phyloP scores from a whole-genome alignment of 2,329 filamentous ascomycete genomes.

The Aspergillus luchuensis region DNA sequence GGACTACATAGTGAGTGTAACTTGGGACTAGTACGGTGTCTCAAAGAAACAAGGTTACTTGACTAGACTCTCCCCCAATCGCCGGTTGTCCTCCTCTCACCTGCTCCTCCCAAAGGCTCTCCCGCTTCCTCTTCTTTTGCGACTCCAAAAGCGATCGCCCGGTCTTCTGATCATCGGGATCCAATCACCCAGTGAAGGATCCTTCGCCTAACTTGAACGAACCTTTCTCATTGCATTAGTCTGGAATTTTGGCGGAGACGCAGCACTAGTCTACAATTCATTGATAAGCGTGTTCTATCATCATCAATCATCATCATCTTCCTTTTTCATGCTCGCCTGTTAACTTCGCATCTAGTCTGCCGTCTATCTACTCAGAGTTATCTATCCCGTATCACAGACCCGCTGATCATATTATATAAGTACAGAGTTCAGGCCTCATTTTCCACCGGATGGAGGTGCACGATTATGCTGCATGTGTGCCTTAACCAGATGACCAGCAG shows the following conservation, averaged over 20 bases:
- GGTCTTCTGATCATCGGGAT: neutral
- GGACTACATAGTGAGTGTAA: no score
- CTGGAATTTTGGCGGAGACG: neutral
- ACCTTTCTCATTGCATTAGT: neutral
- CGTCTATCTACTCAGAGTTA: neutral
- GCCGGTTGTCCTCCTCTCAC: neutral
- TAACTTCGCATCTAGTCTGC: neutral
- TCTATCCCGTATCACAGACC: constrained; percentile 11
- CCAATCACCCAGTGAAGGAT: neutral
- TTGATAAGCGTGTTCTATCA: neutral
- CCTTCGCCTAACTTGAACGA: neutral
- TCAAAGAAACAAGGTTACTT: no score
- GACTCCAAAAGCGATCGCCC: neutral
- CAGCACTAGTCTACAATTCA: neutral
- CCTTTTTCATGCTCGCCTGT: neutral
- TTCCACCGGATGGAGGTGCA: neutral
- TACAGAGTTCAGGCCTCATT: neutral
- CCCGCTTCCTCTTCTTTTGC: neutral
- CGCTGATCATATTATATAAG: neutral
- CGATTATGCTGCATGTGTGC: constrained; percentile 98
- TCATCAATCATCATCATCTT: neutral
- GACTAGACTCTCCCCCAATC: neutral
- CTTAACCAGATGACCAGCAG: constrained; percentile 85
- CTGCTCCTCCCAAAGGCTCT: neutral
- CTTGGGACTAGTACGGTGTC: no score